A percentile compares a stretch with the other conserved stretches of the same genome.
These are phyloP conservation scores for Candida ipomoeae DNA, from an alignment of 805 yeast species.

Conservation along the genomic window DNA sequence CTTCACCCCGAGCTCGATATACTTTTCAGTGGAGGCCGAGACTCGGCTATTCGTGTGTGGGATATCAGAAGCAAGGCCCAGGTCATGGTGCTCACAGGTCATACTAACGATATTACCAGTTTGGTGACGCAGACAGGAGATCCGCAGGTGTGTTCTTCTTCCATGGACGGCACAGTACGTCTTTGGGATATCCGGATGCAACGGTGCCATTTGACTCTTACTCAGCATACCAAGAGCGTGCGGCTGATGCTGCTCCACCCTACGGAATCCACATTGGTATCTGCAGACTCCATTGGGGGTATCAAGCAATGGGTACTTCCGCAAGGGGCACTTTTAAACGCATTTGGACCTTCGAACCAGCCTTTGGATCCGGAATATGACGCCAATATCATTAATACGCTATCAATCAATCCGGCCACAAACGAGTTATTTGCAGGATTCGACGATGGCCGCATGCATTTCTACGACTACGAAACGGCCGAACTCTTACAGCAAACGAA, in stretches of 20 bases:
- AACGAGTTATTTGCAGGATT: conserved; percentile 72
- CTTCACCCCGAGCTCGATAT: conserved; percentile 85
- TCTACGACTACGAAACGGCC: conserved; percentile 77
- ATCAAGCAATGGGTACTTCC: conserved; percentile 83
- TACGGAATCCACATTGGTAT: conserved; percentile 64
- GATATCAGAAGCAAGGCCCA: conserved; percentile 79
- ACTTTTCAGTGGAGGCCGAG: conserved; percentile 84
- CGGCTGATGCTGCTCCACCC: conserved; percentile 71
- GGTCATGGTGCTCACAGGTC: conserved; percentile 78
- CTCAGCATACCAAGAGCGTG: conserved; percentile 82
- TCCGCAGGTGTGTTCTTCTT: conserved; percentile 81
- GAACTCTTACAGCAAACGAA: conserved; percentile 49
- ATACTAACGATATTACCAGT: conserved; percentile 66
- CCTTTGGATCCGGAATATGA: conserved; percentile 25
- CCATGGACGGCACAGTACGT: conserved; percentile 79
- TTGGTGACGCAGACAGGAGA: conserved; percentile 64
- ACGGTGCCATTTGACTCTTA: conserved; percentile 61
- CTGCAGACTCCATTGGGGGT: conserved; percentile 72
- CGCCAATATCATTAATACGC: conserved; percentile 57
- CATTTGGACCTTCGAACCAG: conserved; percentile 45
- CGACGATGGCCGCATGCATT: conserved; percentile 73
- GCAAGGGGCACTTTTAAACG: conserved; percentile 57
- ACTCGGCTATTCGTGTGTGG: conserved; percentile 85
- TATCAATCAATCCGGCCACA: conserved; percentile 59
- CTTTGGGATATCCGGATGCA: conserved; percentile 92